Evolutionary conservation across 257 asterid species (phyloP), one percentile per base, ranked within the genome.

Genomic region (Solanum ossicruentum): DNA sequence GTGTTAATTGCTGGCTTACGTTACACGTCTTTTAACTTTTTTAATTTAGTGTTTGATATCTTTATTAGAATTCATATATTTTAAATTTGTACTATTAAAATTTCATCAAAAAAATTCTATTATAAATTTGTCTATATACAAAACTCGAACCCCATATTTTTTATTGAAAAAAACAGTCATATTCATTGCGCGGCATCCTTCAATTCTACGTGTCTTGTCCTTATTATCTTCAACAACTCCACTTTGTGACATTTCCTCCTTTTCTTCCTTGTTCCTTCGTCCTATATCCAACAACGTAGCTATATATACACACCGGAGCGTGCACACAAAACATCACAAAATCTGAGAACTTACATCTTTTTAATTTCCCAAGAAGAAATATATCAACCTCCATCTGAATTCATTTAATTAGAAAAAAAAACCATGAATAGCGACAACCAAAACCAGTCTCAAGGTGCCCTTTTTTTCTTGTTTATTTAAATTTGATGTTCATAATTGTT

Each of bases 361-460:
- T 72, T 36, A 16, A 67, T 61, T 67, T n/a, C 9, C n/a, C 1
- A 36, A 67, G 49, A 67, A 67, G 77, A 67, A 8, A 67, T 26
- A 63, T 13, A 52, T 52, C 18, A 52, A 51, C 6, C 71, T 63
- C 8, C 41, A 12, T 63, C 18, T 23, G 11, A 11, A 58, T 61
- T 61, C 11, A 61, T 61, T 65, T 10, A 54, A 36, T 36, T 36
- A 36, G 41, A 36, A 36, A 36, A 36, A 3, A 32, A 36, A 36
- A 36, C 51, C 55, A 86, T 87, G 89, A 87, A 61, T 73, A 79
- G 49, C 87, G 49, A 84, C 87, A 81, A 87, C 80, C 87, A 87
- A 55, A 66, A 60, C 32, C 83, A 67, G 79, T 60, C 80, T 36
- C 85, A 70, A 80, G 89, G 86, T 83, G 56, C 36, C 6, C 3